phyloP scores from a whole-genome alignment of 352 stramenopile genomes.

The Albugo laibachii region DNA sequence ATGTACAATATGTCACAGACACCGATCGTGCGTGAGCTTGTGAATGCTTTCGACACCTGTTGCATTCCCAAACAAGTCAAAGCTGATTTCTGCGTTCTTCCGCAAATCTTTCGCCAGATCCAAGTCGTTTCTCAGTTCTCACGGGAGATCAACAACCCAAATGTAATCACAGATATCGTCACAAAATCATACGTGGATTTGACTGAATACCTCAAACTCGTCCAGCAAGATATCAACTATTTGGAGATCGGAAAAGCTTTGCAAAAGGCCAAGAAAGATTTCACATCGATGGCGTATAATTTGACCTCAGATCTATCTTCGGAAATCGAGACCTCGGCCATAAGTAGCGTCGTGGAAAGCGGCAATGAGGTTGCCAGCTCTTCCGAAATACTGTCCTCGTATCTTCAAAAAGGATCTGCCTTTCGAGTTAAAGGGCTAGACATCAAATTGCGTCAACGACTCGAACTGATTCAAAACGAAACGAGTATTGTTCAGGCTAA shows the following conservation, averaged over 20 bases:
- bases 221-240: not conserved
- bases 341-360: too few species aligned
- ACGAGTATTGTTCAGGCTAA: too few species aligned
- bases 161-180: constrained; percentile 2
- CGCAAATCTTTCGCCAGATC: constrained; percentile 4
- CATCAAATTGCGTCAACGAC: too few species aligned
- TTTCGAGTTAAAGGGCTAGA: too few species aligned
- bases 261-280: not conserved
- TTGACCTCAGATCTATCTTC: too few species aligned
- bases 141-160: not conserved
- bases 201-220: constrained; percentile 2
- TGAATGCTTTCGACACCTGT: constrained; percentile 1
- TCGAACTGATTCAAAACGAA: too few species aligned
- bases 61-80: constrained; percentile 1
- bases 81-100: constrained; percentile 3
- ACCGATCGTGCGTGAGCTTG: not conserved
- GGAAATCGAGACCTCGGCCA: too few species aligned
- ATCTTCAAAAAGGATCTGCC: too few species aligned
- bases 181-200: constrained; percentile 1
- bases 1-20: not conserved
- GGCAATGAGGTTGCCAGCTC: too few species aligned
- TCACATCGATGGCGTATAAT: too few species aligned
- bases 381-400: too few species aligned
- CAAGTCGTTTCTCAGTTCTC: too few species aligned
- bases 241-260: not conserved